Base-by-base conservation (phyloP, 78 protist genomes). In the Anaeramoeba ignava region DNA sequence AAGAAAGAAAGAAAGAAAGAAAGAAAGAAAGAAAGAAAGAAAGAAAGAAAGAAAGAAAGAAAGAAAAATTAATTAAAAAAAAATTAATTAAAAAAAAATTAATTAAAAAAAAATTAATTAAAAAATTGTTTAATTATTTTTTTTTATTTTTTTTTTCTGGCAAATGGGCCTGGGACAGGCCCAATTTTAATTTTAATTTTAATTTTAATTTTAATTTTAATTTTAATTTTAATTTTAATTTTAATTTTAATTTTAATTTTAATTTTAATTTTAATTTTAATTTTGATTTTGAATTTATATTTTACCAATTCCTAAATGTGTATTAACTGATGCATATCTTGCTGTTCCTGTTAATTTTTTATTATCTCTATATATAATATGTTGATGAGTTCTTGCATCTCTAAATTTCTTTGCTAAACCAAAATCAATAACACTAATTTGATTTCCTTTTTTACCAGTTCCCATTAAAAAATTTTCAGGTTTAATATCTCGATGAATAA, bases 301-400 rank as follows among this genome's bases (percentile, higher is more conserved):
- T 1, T 36, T 40, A 2, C 1, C 54, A 3, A 2, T 1, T 3
- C 89, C 89, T 37, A 38, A n/a, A 17, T 87, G 89, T 68, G 38
- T 8, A 33, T 39, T 81, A 1, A 87, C 3, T n/a, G 89, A 84
- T 33, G 89, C 85, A 17, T 39, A 87, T 8, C 89, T 67, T 1
- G 87, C 88, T 2, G 89, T 87, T 2, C 89, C 89, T 40, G 23
- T n/a, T 40, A 85, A 79, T 23, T 33, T 3, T 3, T 2, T 17
- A n/a, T 39, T 78, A 34, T 81, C 38, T 67, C 17, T 34, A 83
- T 38, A 83, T 2, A 31, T 41, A 3, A 41, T 3, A 33, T 39
- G 85, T 31, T 17, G 3, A 2, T 36, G 3, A 38, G 39, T 3
- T 12, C 83, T 17, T 8, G 17, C 8, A 3, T 83, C 67, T 3